Conservation (phyloP, 2,329 filamentous ascomycete genomes). For the Aureobasidium sp. region DNA sequence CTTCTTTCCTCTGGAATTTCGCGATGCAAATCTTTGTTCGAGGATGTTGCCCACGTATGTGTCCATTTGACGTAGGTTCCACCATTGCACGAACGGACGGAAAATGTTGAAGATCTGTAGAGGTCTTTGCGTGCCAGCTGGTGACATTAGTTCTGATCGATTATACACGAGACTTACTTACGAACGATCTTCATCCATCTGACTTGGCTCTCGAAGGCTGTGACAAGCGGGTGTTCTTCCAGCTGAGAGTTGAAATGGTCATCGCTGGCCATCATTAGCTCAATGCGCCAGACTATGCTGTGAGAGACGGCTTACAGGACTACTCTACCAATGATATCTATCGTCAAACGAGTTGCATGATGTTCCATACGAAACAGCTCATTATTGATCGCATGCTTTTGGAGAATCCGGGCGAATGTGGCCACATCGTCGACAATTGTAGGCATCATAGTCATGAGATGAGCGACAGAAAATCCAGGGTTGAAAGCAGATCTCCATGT, state of each 20-base stretch:
- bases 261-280: slow-evolving; percentile 21
- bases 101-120: slow-evolving; percentile 33
- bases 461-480: slow-evolving; percentile 33
- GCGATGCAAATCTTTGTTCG: slow-evolving; percentile 31
- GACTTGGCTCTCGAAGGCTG: slow-evolving; percentile 31
- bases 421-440: slow-evolving; percentile 31
- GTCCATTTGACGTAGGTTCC: slow-evolving; percentile 33
- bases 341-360: slow-evolving; percentile 33
- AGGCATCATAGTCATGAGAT: slow-evolving; percentile 35
- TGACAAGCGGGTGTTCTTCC: slow-evolving; percentile 30
- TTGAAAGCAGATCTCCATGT: slow-evolving; percentile 39
- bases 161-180: background rate
- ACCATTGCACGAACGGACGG: slow-evolving; percentile 28
- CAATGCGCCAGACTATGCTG: background rate
- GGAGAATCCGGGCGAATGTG: slow-evolving; percentile 30
- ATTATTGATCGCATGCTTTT: slow-evolving; percentile 28
- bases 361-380: slow-evolving; percentile 36
- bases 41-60: slow-evolving; percentile 29
- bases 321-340: slow-evolving; percentile 38
- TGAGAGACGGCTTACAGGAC: slow-evolving; percentile 22
- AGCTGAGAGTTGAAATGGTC: slow-evolving; percentile 33
- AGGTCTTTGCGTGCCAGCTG: slow-evolving; percentile 30
- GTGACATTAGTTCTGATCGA: background rate
- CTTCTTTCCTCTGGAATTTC: slow-evolving; percentile 26
- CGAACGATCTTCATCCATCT: slow-evolving; percentile 24